Base-by-base conservation (phyloP, 306 rosid genomes). In the Quercus rubra region DNA sequence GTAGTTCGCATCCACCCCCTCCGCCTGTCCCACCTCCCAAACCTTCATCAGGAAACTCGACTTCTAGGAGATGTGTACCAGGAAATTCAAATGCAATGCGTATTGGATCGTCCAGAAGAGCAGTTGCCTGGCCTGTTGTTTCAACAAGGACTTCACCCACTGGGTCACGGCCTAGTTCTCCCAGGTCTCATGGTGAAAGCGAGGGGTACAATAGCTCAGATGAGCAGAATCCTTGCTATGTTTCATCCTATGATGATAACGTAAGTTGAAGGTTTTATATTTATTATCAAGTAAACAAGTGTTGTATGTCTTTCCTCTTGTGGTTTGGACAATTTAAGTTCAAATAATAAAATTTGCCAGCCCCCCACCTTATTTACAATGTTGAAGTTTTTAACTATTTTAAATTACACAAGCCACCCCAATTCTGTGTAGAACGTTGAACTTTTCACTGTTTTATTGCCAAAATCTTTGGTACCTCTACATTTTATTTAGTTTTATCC, bases 141-240 rank as follows among this genome's bases (percentile, higher is more conserved):
- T 83, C 91, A 5, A 86, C 87, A 57, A 86, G 97, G 88, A 87
- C 95, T 43, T 90, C 97, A 1, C 93, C 97, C 57, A 88, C 87
- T 68, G 91, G 85, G 17, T 95, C 99, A 57, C 89, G 90, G 18
- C 97, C 98, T 77, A 86, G 98, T 55, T 95, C 99, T 66, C 98
- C 99, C 67, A 83, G 94, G 87, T 86, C 97, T 38, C 98, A 89
- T 77, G 92, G 77, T 85, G 99, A 95, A 88, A 86, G 74, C n/a
- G 99, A 95, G 82, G 99, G 98, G 38, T 95, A 95, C 81, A 95
- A 95, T 76, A 95, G 99, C 68, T 92, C 99, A 2, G 99, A 95
- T 58, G 98, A 95, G 82, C 99, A 95, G 75, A 88, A 83, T 72
- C 90, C 98, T 11, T 87, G 93, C 84, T 83, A 74, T 66, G 94